A percentile compares a stretch with the other conserved stretches of the same genome.
These are phyloP conservation scores for Botrytis elliptica DNA, from an alignment of 2,329 filamentous ascomycete genomes.

Conservation along the genomic window DNA sequence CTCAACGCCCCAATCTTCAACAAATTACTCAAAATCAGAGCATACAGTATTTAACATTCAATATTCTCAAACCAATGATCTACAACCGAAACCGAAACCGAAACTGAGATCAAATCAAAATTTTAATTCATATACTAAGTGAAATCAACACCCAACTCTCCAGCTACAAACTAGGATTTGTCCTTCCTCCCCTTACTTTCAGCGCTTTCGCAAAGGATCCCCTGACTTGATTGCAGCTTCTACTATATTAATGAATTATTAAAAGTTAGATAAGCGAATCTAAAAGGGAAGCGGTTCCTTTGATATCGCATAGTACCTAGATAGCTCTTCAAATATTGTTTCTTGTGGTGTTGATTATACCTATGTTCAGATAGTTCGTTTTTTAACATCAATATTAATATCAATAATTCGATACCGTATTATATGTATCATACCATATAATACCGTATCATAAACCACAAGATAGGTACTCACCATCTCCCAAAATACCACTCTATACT, in stretches of 20 bases:
- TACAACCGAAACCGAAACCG: neutral
- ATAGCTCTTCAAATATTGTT: neutral
- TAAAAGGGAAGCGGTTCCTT: no score
- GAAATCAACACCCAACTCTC: neutral
- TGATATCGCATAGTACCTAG: no score
- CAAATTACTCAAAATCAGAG: neutral
- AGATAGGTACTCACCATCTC: no score
- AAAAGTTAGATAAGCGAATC: no score
- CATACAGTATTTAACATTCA: neutral
- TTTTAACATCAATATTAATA: no score
- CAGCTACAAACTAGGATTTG: no score
- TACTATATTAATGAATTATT: neutral
- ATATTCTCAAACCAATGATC: neutral
- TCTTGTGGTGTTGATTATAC: neutral
- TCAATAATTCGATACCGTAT: no score
- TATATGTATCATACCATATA: no score
- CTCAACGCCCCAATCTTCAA: neutral
- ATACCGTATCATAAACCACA: no score
- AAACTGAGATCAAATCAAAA: no score
- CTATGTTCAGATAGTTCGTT: neutral
- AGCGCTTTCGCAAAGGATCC: neutral
- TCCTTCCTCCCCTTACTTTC: neutral
- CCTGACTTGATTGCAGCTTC: neutral
- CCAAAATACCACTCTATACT: no score
- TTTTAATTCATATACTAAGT: no score